Conservation (phyloP, 441 rosid species). For the Corymbia calophylla region DNA sequence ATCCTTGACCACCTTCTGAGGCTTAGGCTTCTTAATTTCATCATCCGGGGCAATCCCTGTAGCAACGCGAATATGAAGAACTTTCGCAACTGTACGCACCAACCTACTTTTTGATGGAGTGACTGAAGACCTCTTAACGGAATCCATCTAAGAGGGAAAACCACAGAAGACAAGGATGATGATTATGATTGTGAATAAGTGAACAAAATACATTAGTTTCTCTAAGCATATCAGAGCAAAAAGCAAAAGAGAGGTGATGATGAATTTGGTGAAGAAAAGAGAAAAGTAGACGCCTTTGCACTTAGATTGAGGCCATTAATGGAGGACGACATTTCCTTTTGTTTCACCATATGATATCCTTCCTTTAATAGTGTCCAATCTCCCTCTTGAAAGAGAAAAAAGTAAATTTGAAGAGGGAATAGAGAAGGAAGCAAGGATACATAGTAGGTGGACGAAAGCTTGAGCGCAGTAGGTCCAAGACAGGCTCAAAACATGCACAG, state of each 20-base stretch:
- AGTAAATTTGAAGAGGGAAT: background rate
- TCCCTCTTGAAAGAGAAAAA: background rate
- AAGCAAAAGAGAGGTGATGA: background rate
- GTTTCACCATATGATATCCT: background rate
- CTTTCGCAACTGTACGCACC: background rate
- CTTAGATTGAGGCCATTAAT: constrained; percentile 20
- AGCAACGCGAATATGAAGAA: background rate
- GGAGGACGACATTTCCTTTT: constrained; percentile 8
- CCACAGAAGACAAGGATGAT: background rate
- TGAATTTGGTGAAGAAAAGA: constrained; percentile 1
- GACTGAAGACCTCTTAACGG: background rate
- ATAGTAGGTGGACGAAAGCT: background rate
- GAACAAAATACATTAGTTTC: background rate
- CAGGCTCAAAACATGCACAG: background rate
- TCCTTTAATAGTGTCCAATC: background rate
- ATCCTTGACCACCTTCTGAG: background rate
- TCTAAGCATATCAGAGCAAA: background rate
- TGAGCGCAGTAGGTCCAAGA: background rate
- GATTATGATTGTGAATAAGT: background rate
- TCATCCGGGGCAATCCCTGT: background rate
- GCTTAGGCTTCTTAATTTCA: background rate
- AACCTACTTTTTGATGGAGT: background rate
- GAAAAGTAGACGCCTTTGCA: constrained; percentile 34
- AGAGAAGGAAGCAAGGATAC: background rate
- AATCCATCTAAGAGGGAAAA: background rate